phyloP scores from a whole-genome alignment of 768 basidiomycete genomes.

The Lactarius vividus region DNA sequence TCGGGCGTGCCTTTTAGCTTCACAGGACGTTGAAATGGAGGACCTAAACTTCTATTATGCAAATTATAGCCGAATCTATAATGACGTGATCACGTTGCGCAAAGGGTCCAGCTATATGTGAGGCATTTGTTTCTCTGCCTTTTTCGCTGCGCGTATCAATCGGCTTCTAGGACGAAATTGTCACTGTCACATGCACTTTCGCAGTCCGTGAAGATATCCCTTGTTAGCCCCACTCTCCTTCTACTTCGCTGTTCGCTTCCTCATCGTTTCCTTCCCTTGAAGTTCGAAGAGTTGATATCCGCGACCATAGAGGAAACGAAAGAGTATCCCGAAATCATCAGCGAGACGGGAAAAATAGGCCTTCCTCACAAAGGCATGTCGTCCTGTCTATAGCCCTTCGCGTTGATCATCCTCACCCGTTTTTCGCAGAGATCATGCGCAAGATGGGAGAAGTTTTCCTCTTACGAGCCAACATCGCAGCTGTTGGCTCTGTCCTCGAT shows the following conservation, averaged over 20 bases:
- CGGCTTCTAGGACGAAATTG: constrained; percentile 77
- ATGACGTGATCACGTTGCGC: constrained; percentile 93
- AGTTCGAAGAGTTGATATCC: constrained; percentile 93
- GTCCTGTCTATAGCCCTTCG: background rate
- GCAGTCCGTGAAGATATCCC: constrained; percentile 95
- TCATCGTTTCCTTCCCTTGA: background rate
- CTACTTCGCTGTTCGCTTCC: background rate
- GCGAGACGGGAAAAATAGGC: constrained; percentile 92
- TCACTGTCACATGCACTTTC: constrained; percentile 93
- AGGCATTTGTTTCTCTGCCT: constrained; percentile 35
- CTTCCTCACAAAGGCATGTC: constrained; percentile 74
- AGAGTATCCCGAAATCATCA: constrained; percentile 90
- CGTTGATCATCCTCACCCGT: background rate
- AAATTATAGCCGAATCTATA: constrained; percentile 96
- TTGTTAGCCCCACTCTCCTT: constrained; percentile 45
- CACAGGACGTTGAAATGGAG: constrained; percentile 94
- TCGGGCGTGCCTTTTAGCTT: constrained; percentile 44
- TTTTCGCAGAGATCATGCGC: constrained; percentile 82
- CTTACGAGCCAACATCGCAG: constrained; percentile 89
- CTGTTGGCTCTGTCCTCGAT: constrained; percentile 95
- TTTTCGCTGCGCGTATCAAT: constrained; percentile 14
- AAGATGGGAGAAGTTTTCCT: constrained; percentile 95
- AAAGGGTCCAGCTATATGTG: constrained; percentile 96
- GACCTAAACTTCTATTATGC: constrained; percentile 97
- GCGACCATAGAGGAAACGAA: constrained; percentile 95